Base-by-base conservation (phyloP, 2,329 filamentous ascomycete species). In the Fonsecaea multimorphosa region DNA sequence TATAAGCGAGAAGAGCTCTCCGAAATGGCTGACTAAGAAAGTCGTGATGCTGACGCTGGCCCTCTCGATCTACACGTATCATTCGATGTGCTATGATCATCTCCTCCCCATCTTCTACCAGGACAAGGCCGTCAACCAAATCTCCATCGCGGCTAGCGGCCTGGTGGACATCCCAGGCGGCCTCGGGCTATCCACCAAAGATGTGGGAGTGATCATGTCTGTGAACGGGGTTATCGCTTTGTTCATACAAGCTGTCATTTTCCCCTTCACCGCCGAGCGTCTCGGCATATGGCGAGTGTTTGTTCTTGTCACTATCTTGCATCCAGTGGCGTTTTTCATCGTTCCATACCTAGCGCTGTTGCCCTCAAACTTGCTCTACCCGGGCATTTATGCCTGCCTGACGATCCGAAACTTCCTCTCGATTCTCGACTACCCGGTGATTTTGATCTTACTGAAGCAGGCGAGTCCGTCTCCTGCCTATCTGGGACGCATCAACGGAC, bases 41-140 rank as follows among this genome's bases (percentile, higher is more conserved):
- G 88, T 97, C 66, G 81, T 91, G 70, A 88, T 91, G 77, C 86
- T 97, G 60, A 87, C 95, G 44, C 74, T 92, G n/a, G 90, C 93
- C 1, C 81, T 97, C 55, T 91, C 90, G 52, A 91, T 97, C 69
- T 97, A 96, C 80, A 95, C 92, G 3, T 72, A 96, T 76, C 93
- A 97, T 78, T 92, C 90, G 40, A 97, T 97, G 93, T 93, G 91
- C 0, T 97, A 92, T 78, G 94, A 97, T 74, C 91, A 96, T 75
- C 85, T 97, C 0, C 83, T 97, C 61, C 93, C 93, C 7, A 97
- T 97, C 66, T 97, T 97, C 79, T 87, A 97, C 58, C 93, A 97
- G 76, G 93, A 97, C 72, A 84, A 88, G 46, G 85, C 86, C 32
- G 80, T 78, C 68, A 75, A 78, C 29, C 74, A 80, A 53, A 77